Percentiles rank a stretch among this genome's conserved stretches.
phyloP scores from a whole-genome alignment of 2,329 filamentous ascomycete species.

The Huntiella savannae region DNA sequence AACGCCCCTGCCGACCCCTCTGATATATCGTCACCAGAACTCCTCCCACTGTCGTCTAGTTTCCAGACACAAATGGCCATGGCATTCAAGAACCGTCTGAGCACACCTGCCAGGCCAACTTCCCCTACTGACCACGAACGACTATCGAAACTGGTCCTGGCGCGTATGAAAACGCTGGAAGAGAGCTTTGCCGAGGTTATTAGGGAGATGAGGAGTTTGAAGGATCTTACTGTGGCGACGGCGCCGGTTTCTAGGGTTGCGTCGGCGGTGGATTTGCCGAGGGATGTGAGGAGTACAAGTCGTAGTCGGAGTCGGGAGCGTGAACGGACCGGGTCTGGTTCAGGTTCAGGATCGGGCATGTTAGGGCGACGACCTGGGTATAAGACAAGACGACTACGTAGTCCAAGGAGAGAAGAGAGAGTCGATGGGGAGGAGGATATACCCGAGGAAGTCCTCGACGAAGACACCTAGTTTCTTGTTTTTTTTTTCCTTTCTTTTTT shows the following conservation, averaged over 20 bases:
- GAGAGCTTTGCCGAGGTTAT: constrained; percentile 80
- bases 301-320: constrained; percentile 5
- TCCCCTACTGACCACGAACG: constrained; percentile 36
- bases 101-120: constrained; percentile 25
- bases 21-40: constrained; percentile 29
- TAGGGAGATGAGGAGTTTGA: constrained; percentile 53
- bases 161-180: constrained; percentile 82
- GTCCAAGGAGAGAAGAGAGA: no score
- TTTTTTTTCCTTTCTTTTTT: not conserved
- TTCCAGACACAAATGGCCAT: constrained; percentile 69
- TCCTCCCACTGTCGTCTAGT: constrained; percentile 49
- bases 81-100: constrained; percentile 34
- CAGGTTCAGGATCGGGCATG: no score
- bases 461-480: constrained; percentile 2
- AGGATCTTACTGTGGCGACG: constrained; percentile 22
- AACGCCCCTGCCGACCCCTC: constrained; percentile 32
- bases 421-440: not conserved
- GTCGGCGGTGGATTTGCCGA: not conserved
- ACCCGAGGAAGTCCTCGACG: constrained; percentile 1
- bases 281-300: not conserved
- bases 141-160: constrained; percentile 64
- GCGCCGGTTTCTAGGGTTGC: constrained; percentile 15
- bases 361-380: no score
- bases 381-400: no score
- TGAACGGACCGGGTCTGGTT: no score